Evolutionary conservation across 2,329 filamentous ascomycete genomes (phyloP).

Genomic region (Colletotrichum abscissum): DNA sequence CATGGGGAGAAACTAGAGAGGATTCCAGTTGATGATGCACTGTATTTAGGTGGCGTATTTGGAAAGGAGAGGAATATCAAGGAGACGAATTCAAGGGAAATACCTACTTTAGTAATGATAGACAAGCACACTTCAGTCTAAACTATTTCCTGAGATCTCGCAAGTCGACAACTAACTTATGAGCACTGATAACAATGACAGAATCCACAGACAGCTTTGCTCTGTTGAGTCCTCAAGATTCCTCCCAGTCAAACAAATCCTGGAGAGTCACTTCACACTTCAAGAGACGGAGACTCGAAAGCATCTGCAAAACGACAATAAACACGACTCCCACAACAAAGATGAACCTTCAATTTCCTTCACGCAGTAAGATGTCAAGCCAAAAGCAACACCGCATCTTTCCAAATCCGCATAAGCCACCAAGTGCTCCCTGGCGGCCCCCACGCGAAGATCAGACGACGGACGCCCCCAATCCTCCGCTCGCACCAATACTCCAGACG

Average conservation of each 20-base stretch:
- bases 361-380: too few species aligned
- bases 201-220: too few species aligned
- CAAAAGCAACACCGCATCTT: neutral
- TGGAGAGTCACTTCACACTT: too few species aligned
- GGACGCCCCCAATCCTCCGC: neutral
- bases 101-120: neutral
- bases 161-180: too few species aligned
- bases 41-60: neutral
- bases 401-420: neutral
- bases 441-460: neutral
- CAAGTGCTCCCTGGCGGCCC: neutral
- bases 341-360: too few species aligned
- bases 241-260: too few species aligned
- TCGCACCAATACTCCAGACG: neutral
- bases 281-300: too few species aligned
- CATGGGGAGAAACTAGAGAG: neutral
- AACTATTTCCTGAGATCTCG: neutral
- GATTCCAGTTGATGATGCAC: neutral
- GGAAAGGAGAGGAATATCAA: neutral
- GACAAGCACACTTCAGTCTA: neutral
- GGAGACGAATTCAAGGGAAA: neutral
- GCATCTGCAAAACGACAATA: too few species aligned
- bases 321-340: too few species aligned
- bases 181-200: too few species aligned
- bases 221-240: too few species aligned